phyloP scores from a whole-genome alignment of 768 basidiomycete species.

The Steccherinum ochraceum region DNA sequence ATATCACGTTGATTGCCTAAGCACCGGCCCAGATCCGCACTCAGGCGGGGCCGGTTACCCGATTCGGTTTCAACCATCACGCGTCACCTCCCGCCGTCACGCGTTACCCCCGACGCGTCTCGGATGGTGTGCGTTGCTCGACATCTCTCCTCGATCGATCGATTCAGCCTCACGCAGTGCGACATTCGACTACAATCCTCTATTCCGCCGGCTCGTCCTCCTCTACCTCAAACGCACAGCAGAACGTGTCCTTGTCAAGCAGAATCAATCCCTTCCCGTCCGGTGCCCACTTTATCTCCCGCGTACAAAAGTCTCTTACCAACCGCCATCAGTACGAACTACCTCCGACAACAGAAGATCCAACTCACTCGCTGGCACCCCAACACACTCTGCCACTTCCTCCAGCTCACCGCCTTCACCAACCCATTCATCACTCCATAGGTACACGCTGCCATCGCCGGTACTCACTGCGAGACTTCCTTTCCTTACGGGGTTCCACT shows the following conservation, averaged over 20 bases:
- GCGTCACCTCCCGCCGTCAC: too few relatives aligned
- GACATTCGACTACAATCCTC: neutral
- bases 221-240: constrained; percentile 76
- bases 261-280: constrained; percentile 80
- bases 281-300: constrained; percentile 72
- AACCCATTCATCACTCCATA: constrained; percentile 82
- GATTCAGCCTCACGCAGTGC: too few relatives aligned
- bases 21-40: neutral
- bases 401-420: constrained; percentile 40
- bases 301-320: constrained; percentile 64
- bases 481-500: constrained; percentile 77
- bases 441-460: constrained; percentile 60
- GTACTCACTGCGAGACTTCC: constrained; percentile 65
- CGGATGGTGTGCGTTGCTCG: too few relatives aligned
- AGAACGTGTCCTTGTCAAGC: constrained; percentile 74
- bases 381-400: constrained; percentile 88
- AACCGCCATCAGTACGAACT: neutral
- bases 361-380: constrained; percentile 77
- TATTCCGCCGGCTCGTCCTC: constrained; percentile 10
- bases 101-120: too few relatives aligned
- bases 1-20: neutral
- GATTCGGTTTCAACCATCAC: too few relatives aligned
- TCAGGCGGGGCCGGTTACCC: too few relatives aligned
- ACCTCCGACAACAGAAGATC: neutral
- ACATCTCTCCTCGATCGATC: too few relatives aligned